Conservation (phyloP, 1,139 yeast species). For the Eremothecium coryli region DNA sequence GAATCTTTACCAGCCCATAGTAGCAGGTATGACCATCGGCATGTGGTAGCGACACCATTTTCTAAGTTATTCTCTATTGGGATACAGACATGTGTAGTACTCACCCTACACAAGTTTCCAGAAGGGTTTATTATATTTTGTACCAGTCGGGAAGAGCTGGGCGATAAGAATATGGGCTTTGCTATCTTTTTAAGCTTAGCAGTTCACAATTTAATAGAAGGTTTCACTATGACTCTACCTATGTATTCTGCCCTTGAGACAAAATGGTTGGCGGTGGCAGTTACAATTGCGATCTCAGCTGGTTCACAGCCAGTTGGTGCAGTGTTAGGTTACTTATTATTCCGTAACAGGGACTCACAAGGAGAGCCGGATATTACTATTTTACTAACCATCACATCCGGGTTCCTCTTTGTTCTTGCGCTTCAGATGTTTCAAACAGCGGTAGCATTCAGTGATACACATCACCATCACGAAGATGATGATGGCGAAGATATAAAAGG, state of each 20-base stretch:
- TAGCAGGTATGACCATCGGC: conserved; percentile 49
- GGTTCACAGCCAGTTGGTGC: conserved; percentile 90
- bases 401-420: conserved; percentile 72
- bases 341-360: conserved; percentile 22
- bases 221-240: conserved; percentile 89
- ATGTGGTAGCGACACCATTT: conserved; percentile 67
- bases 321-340: conserved; percentile 51
- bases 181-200: conserved; percentile 76
- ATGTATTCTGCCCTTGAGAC: conserved; percentile 61
- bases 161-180: conserved; percentile 60
- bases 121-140: conserved; percentile 80
- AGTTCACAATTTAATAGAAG: conserved; percentile 90
- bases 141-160: conserved; percentile 22
- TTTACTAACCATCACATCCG: conserved; percentile 62
- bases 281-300: conserved; percentile 68
- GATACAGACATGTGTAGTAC: conserved; percentile 79
- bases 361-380: conserved; percentile 31
- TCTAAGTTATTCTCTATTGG: conserved; percentile 78
- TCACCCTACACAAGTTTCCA: conserved; percentile 83
- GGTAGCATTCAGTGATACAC: conserved; percentile 31
- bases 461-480: conserved; percentile 29
- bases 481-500: conserved; percentile 19
- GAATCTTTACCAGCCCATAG: neutral
- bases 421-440: conserved; percentile 64
- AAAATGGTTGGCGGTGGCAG: conserved; percentile 54